Evolutionary conservation across 192 early-diverging fungal genomes (phyloP).

Genomic region (Physocladia obscura): DNA sequence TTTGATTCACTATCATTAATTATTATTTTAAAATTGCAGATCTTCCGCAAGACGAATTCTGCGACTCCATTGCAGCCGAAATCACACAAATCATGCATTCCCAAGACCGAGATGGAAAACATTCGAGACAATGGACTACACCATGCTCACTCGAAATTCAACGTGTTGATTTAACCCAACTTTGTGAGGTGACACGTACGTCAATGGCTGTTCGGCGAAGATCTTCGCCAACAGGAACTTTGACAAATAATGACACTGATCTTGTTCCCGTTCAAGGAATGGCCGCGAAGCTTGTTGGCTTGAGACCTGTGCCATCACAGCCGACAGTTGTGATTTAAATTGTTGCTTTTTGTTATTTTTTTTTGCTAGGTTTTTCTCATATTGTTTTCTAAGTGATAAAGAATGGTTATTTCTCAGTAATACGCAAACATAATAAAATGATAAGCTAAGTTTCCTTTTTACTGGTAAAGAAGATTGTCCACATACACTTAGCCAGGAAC

Average conservation of each 20-base stretch:
- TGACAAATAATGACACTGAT: not conserved
- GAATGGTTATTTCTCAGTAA: too few species aligned
- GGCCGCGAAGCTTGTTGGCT: not conserved
- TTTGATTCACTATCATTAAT: conserved; percentile 71
- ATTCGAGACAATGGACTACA: conserved; percentile 7
- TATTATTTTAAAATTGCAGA: conserved; percentile 68
- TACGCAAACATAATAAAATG: too few species aligned
- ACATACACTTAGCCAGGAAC: too few species aligned
- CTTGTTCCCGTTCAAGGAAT: not conserved
- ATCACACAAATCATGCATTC: not conserved
- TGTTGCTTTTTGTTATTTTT: too few species aligned
- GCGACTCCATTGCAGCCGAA: not conserved
- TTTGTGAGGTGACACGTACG: not conserved
- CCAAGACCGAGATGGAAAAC: conserved; percentile 34
- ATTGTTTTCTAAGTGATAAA: too few species aligned
- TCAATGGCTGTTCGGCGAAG: not conserved
- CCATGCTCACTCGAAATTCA: not conserved
- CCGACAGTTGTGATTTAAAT: too few species aligned
- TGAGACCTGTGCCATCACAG: too few species aligned
- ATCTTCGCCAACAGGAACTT: conserved; percentile 37
- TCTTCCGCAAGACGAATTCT: conserved; percentile 23
- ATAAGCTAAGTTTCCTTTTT: too few species aligned
- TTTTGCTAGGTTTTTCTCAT: conserved; percentile 59
- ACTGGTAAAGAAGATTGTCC: too few species aligned
- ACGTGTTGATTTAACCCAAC: not conserved